Base-by-base conservation (phyloP, 768 basidiomycete species). In the Trametes cubensis region DNA sequence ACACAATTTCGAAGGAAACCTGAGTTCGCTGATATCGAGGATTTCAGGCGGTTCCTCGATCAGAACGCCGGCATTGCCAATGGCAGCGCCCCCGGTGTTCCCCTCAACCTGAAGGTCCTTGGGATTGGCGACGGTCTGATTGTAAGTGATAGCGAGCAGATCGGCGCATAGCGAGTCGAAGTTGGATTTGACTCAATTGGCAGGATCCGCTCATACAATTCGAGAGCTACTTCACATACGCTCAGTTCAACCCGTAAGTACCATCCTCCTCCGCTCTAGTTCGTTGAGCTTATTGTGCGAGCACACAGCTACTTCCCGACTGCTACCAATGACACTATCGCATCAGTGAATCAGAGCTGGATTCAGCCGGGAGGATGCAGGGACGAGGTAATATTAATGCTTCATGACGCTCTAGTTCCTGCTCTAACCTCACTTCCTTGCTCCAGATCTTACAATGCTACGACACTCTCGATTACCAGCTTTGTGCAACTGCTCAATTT, bases 111-210 rank as follows among this genome's bases (percentile, higher is more conserved):
- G 20, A 80, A 85, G 67, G 76, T 79, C 18, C 78, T 86, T 15
- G 86, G 83, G 13, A 76, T 88, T 23, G 86, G 86, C n/a, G 78
- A 88, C 65, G 85, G 85, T n/a, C 71, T 87, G 25, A 86, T 84
- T 2, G 85, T 86, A 69, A 23, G 78, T 62, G 8, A 34, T 21
- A 39, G n/a, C 48, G 14, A 14, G 48, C 39, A 25, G 18, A 13
- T 18, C 23, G 7, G 8, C 1, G 25, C 25, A 34, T 39, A 7
- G 34, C 17, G 51, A 21, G 44, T 30, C 30, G n/a, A n/a, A n/a
- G 50, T 41, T 52, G 13, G 46, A 7, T 11, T 34, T 18, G 25
- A 6, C 14, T 30, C 4, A 7, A 15, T 5, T 30, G 48, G 26
- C 56, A 83, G 70, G 72, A 68, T 69, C 74, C 65, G 11, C 67